A percentile compares a stretch with the other conserved stretches of the same genome.
phyloP scores from a whole-genome alignment of 768 basidiomycete genomes.

The Psilocybe azurescens region DNA sequence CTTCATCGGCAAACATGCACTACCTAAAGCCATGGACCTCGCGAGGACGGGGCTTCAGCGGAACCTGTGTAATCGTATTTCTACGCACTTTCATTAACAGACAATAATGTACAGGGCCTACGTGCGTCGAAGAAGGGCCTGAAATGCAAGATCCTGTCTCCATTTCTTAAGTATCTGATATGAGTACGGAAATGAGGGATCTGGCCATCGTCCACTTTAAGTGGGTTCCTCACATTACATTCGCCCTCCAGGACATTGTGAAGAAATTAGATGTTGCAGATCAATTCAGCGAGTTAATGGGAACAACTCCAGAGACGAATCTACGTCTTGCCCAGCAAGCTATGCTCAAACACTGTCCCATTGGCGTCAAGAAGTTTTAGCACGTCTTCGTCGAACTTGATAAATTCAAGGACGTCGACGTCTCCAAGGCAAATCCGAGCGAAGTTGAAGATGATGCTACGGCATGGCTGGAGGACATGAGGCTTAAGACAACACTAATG shows the following conservation, averaged over 20 bases:
- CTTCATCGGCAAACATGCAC: slow-evolving; percentile 49
- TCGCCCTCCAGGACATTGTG: slow-evolving; percentile 33
- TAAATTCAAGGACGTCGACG: slow-evolving; percentile 27
- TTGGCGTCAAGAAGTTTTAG: slow-evolving; percentile 52
- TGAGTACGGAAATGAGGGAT: too few relatives aligned
- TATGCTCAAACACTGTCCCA: slow-evolving; percentile 47
- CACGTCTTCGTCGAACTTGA: slow-evolving; percentile 40
- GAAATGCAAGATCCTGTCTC: slow-evolving; percentile 55
- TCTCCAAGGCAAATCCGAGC: slow-evolving; percentile 31
- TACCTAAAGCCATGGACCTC: slow-evolving; percentile 49
- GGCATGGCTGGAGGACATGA: slow-evolving; percentile 56
- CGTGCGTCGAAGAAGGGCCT: slow-evolving; percentile 68
- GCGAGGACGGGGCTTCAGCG: slow-evolving; percentile 54
- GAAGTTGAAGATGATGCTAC: slow-evolving; percentile 59
- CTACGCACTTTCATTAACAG: slow-evolving; percentile 57
- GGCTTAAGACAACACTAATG: slow-evolving; percentile 35
- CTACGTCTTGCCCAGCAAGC: slow-evolving; percentile 54
- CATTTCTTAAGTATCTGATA: slow-evolving; percentile 54
- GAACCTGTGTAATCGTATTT: slow-evolving; percentile 62
- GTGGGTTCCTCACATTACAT: background rate
- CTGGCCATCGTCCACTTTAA: too few relatives aligned
- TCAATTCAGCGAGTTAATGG: slow-evolving; percentile 51
- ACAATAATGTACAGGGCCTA: slow-evolving; percentile 53
- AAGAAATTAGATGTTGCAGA: slow-evolving; percentile 52
- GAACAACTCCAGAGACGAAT: slow-evolving; percentile 50